phyloP scores from a whole-genome alignment of 257 asterid genomes.

The Plantago ovata region DNA sequence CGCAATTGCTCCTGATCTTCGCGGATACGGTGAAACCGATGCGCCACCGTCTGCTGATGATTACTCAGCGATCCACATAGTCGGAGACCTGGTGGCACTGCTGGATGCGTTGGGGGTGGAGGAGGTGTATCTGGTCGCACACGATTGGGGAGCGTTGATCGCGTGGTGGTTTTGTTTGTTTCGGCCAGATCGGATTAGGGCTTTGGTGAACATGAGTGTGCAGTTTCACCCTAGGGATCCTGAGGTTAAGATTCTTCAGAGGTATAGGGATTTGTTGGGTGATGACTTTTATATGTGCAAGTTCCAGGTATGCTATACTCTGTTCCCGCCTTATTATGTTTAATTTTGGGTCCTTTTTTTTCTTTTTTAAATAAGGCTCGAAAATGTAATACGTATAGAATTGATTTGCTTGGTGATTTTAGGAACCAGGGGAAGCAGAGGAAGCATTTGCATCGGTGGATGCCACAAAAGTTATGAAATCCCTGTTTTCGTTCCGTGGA shows the following conservation, averaged over 20 bases:
- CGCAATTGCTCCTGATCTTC: conserved; percentile 22
- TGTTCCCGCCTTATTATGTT: too few relatives aligned
- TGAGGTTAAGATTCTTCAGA: conserved; percentile 1
- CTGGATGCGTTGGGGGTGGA: conserved; percentile 14
- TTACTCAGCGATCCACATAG: conserved; percentile 17
- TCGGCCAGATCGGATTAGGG: conserved; percentile 19
- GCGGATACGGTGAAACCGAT: conserved; percentile 25
- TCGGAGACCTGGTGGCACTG: conserved; percentile 24
- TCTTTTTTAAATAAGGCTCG: too few relatives aligned
- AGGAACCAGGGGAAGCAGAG: conserved; percentile 23
- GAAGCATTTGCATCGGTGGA: conserved; percentile 16
- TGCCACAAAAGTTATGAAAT: conserved; percentile 11
- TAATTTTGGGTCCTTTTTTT: too few relatives aligned
- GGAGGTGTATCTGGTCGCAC: conserved; percentile 24
- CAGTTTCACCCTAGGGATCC: conserved; percentile 21
- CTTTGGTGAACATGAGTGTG: conserved; percentile 23
- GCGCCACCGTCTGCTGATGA: conserved; percentile 11
- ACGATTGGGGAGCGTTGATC: conserved; percentile 23
- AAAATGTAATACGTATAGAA: too few relatives aligned
- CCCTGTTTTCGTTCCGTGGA: conserved; percentile 18
- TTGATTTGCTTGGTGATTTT: neutral
- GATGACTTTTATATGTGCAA: conserved; percentile 25
- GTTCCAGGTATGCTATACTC: conserved; percentile 18
- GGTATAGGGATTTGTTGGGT: conserved; percentile 18
- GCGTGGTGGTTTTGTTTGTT: conserved; percentile 23